Base-by-base conservation (phyloP, 345 rosid genomes). In the Linum trigynum region DNA sequence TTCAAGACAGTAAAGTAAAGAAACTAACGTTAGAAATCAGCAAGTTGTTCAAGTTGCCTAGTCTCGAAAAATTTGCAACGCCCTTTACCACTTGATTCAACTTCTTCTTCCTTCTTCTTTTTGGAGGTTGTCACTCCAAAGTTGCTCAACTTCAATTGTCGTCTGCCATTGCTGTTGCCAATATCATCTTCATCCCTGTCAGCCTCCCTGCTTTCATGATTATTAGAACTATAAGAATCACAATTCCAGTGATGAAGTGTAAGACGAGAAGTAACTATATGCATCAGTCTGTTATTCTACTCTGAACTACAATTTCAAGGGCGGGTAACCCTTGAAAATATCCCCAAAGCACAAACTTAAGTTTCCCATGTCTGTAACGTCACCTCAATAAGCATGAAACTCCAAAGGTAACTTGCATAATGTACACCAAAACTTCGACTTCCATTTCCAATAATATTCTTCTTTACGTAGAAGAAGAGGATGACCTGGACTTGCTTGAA, bases 51-150 rank as follows among this genome's bases (percentile, higher is more conserved):
- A 51, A 90, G 90, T 74, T 83, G 85, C 64, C 96, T 87, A 61
- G 96, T 57, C 61, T 82, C 86, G 72, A 90, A 79, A 78, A 92
- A 88, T 64, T 90, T 88, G 84, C 97, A 85, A 12, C 97, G 87
- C 39, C 97, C 90, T 74, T 84, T 85, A 7, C 88, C 97, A 71
- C 89, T 85, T 15, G 98, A 90, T 78, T 85, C 94, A 37, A 66
- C 77, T 72, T 41, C 53, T 6, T 90, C 91, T 77, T 88, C 89
- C 6, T 72, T 80, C 65, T 85, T 90, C 78, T 78, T 85, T 70
- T 92, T 90, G 10, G 85, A 75, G 11, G 79, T 65, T 6, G 75
- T 72, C 67, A 90, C 83, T 38, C 97, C 96, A 38, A 86, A 75
- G 65, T 76, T 83, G 73, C 89, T 86, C 57, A 86, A 78, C 67